Base-by-base conservation (phyloP, 2,329 filamentous ascomycete species). In the Tolypocladium tropicale region DNA sequence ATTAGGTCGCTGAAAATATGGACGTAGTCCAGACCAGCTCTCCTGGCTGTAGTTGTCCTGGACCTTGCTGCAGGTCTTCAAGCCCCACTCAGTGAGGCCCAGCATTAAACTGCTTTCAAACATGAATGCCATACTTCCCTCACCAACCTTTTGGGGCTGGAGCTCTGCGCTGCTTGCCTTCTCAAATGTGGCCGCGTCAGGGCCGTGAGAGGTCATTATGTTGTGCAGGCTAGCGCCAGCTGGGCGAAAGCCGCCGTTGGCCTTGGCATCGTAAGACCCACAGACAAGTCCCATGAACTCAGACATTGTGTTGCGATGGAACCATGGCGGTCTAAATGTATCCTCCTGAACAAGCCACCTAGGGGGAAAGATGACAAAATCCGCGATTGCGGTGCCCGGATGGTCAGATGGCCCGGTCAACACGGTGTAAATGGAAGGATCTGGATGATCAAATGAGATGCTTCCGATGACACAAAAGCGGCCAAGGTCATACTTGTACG, bases 401-500 rank as follows among this genome's bases (percentile, higher is more conserved):
- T 77, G 78, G 2, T 78, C 72, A 2, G 82, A 83, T 10, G 79
- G 82, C 1, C 82, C 84, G 1, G 86, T 84, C 4, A 88, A 73
- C 4, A 89, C 86, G 0, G 83, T 91, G 73, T 85, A 92, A 68
- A 93, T 91, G 57, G 80, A 85, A 0, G 89, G 89, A 65, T 92
- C 89, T 0, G 88, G 87, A 64, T 93, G 89, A 68, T 92, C 88
- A 65, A 81, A 89, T 21, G 82, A 85, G 61, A 89, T 82, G 57
- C 78, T 84, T 34, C 88, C 88, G 36, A 92, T 84, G 48, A 82
- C 83, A 68, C 85, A 87, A 76, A 90, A 92, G 25, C 86, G 83
- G n/a, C 85, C 86, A 1, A 93, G 77, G 64, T 91, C 88, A 72
- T 92, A 93, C 70, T 92, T 93, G 76, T 84, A 90, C 0, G 89